These are phyloP conservation scores for Parathielavia appendiculata DNA, from an alignment of 495 filamentous ascomycete genomes.

Conservation along the genomic window DNA sequence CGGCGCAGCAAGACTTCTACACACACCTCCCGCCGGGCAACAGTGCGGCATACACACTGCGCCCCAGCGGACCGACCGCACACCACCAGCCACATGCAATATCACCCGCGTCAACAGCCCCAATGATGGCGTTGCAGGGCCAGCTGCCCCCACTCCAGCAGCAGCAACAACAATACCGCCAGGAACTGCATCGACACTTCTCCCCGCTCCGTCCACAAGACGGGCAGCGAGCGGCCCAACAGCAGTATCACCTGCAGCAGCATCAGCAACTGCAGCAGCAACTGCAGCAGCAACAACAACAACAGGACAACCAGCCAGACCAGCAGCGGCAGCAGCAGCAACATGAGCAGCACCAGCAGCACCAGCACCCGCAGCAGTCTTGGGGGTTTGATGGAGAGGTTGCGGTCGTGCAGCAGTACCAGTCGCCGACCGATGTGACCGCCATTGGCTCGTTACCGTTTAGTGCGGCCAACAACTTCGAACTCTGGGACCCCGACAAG, in stretches of 20 bases:
- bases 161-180: constrained; percentile 24
- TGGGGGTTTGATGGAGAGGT: too few relatives aligned
- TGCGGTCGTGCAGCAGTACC: too few relatives aligned
- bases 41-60: constrained; percentile 37
- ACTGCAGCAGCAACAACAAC: constrained; percentile 24
- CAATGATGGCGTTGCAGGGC: constrained; percentile 17
- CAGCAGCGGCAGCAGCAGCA: constrained; percentile 28
- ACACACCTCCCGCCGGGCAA: constrained; percentile 40
- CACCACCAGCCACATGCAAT: constrained; percentile 24
- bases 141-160: constrained; percentile 24
- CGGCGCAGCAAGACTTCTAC: constrained; percentile 44
- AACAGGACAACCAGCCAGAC: constrained; percentile 31
- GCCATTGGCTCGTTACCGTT: constrained; percentile 38
- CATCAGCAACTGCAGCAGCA: constrained; percentile 39
- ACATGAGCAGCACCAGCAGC: constrained; percentile 44
- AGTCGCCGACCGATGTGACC: constrained; percentile 41
- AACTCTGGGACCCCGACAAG: constrained; percentile 38
- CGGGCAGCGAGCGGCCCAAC: not conserved
- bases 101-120: too few relatives aligned
- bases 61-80: constrained; percentile 36
- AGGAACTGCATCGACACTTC: not conserved
- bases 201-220: too few relatives aligned
- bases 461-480: constrained; percentile 30
- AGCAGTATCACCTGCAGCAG: constrained; percentile 23
- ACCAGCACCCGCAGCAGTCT: too few relatives aligned